Conservation (phyloP, 2,329 filamentous ascomycete genomes). For the Cryphonectria parasitica region DNA sequence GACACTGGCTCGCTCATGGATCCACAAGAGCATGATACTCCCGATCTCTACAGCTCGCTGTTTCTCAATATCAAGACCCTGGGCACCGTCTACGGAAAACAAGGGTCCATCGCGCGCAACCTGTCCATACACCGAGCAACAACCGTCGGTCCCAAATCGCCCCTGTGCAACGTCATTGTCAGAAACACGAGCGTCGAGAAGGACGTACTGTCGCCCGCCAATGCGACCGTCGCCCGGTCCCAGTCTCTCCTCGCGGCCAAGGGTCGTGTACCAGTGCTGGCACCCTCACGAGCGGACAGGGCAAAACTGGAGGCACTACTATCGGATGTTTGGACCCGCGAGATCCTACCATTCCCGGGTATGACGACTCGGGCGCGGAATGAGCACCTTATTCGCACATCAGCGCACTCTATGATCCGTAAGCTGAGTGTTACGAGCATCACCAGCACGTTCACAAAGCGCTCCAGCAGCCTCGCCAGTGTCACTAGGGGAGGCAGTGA, state of each 20-base stretch:
- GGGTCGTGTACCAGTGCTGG: slow-evolving; percentile 68
- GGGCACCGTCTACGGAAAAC: slow-evolving; percentile 74
- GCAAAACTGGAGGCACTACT: slow-evolving; percentile 75
- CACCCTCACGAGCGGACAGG: slow-evolving; percentile 75
- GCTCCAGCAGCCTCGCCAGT: slow-evolving; percentile 62
- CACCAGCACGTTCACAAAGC: slow-evolving; percentile 73
- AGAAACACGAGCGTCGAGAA: slow-evolving; percentile 79
- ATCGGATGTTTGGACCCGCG: slow-evolving; percentile 81
- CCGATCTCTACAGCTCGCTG: slow-evolving; percentile 61
- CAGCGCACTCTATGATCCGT: slow-evolving; percentile 85
- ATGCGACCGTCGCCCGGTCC: slow-evolving; percentile 70
- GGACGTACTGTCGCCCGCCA: slow-evolving; percentile 50
- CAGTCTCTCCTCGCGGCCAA: slow-evolving; percentile 77
- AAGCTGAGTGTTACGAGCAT: slow-evolving; percentile 85
- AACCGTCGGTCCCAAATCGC: slow-evolving; percentile 70
- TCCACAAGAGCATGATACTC: slow-evolving; percentile 48
- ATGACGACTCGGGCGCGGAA: slow-evolving; percentile 69
- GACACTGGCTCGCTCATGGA: slow-evolving; percentile 42
- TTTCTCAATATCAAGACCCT: slow-evolving; percentile 73
- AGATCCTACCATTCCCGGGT: slow-evolving; percentile 79
- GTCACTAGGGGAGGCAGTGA: slow-evolving; percentile 37
- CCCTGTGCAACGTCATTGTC: slow-evolving; percentile 77
- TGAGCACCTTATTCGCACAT: slow-evolving; percentile 74
- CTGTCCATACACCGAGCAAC: slow-evolving; percentile 81
- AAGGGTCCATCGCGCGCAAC: slow-evolving; percentile 66